Evolutionary conservation across 1,139 yeast species (phyloP), one percentile per base, ranked within the genome.

Genomic region (Kodamaea ohmeri): DNA sequence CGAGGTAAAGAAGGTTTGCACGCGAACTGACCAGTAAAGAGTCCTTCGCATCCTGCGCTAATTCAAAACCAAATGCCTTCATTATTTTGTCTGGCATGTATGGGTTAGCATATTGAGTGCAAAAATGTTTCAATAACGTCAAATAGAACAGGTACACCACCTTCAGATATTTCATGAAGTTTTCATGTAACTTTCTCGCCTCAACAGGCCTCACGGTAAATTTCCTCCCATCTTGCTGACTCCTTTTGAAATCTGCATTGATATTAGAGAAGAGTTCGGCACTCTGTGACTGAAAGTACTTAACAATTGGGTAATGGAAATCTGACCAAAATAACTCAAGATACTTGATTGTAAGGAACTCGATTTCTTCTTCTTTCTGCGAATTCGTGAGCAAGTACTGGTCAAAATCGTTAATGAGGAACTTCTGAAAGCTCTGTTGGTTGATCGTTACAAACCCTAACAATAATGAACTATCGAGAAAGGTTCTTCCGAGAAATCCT

Each of bases 281-380:
- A 50, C 73, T 77, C 35, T 63, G 70, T 8, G 52, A 47, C 47
- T 71, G 75, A 46, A 67, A 80, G 52, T 71, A 72, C 46, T 79
- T 80, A 43, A 81, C 68, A 1, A 78, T 70, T 1, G 87, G 87
- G 48, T 80, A 79, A 49, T 80, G 83, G 49, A 82, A 71, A 12
- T 77, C 76, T 18, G 65, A 53, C 89, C 89, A 83, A 15, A 79
- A 54, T 4, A 56, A 48, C 34, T 78, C 82, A 17, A 81, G 56
- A 17, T 52, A 56, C 15, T 54, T 53, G 20, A 64, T 58, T 24
- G 71, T 65, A 56, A 49, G 50, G 43, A 67, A 67, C 7, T 55
- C 58, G 1, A 48, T 36, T 6, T 53, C 60, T 12, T n/a, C 22
- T 7, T 29, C 28, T 13, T 25, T 35, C n/a, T 12, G 31, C 13